A percentile compares a stretch with the other conserved stretches of the same genome.
phyloP scores from a whole-genome alignment of 192 early-diverging fungal genomes.

The Radiomyces spectabilis region DNA sequence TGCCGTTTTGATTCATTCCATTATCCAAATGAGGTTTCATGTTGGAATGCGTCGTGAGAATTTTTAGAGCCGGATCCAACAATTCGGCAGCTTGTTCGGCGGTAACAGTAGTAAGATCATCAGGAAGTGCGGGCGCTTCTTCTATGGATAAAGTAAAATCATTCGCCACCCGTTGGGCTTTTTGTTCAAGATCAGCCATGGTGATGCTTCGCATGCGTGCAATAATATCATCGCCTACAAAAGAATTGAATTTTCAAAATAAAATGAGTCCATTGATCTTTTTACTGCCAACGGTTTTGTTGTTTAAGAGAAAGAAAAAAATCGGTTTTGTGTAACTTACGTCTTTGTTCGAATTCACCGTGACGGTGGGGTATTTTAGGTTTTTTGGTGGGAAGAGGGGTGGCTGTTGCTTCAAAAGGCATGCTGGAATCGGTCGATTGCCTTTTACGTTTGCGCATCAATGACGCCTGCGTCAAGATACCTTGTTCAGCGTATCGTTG shows the following conservation, averaged over 20 bases:
- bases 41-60: conserved; percentile 19
- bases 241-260: too few relatives aligned
- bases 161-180: conserved; percentile 10
- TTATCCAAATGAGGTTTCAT: conserved; percentile 34
- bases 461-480: conserved; percentile 20
- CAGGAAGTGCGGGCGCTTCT: background rate
- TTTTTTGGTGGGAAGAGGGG: conserved; percentile 18
- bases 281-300: too few relatives aligned
- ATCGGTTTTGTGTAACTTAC: conserved; percentile 8
- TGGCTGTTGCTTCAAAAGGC: conserved; percentile 8
- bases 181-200: conserved; percentile 24
- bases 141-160: conserved; percentile 26
- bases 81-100: conserved; percentile 12
- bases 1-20: conserved; percentile 38
- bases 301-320: too few relatives aligned
- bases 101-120: background rate
- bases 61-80: conserved; percentile 14
- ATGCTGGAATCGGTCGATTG: conserved; percentile 13
- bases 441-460: conserved; percentile 22
- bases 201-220: conserved; percentile 21
- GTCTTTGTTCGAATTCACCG: conserved; percentile 32
- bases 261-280: too few relatives aligned
- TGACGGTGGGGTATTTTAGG: conserved; percentile 33
- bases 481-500: conserved; percentile 27
- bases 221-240: conserved; percentile 31